Percentiles rank a stretch among this genome's conserved stretches.
phyloP scores from a whole-genome alignment of 768 basidiomycete genomes.

The Russula lepida region DNA sequence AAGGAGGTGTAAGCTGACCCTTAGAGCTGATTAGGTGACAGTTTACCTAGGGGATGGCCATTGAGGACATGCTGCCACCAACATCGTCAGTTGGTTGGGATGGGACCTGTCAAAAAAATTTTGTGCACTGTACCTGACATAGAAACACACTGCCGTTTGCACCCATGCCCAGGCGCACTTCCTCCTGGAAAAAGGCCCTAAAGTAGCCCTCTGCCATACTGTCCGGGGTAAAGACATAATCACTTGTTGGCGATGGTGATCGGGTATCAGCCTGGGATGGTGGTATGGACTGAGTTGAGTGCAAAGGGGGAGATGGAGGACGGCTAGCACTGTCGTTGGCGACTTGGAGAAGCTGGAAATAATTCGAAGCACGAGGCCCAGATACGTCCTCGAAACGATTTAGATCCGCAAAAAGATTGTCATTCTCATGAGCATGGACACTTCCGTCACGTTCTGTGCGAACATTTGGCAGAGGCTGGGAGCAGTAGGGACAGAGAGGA shows the following conservation, averaged over 20 bases:
- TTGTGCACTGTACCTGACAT: constrained; percentile 55
- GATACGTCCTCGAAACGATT: constrained; percentile 18
- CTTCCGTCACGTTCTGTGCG: constrained; percentile 24
- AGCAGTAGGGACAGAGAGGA: constrained; percentile 64
- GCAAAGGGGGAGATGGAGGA: constrained; percentile 41
- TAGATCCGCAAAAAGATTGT: constrained; percentile 10
- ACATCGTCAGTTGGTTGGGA: not conserved
- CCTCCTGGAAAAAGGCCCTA: constrained; percentile 86
- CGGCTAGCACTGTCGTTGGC: constrained; percentile 57
- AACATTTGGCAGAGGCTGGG: constrained; percentile 42
- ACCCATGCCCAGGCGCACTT: constrained; percentile 86
- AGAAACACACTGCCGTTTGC: constrained; percentile 88
- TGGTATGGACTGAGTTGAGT: not conserved
- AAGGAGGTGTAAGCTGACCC: constrained; percentile 4
- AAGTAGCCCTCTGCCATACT: constrained; percentile 91
- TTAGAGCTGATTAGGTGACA: not conserved
- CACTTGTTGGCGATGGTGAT: constrained; percentile 1
- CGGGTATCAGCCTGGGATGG: constrained; percentile 29
- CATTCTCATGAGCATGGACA: constrained; percentile 29
- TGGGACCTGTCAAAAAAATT: not conserved
- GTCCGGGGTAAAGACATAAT: constrained; percentile 48
- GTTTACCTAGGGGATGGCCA: constrained; percentile 70
- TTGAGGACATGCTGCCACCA: constrained; percentile 67
- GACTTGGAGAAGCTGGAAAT: constrained; percentile 69
- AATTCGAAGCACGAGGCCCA: constrained; percentile 56